Evolutionary conservation across 495 filamentous ascomycete genomes (phyloP).

Genomic region (Geopyxis carbonaria): DNA sequence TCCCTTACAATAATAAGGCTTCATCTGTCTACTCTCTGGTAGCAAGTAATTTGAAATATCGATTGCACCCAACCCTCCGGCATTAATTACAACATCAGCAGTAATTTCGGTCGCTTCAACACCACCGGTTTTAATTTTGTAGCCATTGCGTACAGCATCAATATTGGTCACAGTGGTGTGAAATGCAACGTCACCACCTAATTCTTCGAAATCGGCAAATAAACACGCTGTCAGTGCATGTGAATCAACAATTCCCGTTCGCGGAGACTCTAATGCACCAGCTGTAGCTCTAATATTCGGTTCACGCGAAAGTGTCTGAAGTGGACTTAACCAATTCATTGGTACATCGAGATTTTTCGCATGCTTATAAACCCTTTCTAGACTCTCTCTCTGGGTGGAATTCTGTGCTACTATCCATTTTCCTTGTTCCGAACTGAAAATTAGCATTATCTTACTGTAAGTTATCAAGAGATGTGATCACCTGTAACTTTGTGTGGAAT

Average conservation of each 20-base stretch:
- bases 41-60: constrained; percentile 68
- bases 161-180: constrained; percentile 47
- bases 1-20: constrained; percentile 75
- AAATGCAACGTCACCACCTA: constrained; percentile 50
- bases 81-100: constrained; percentile 61
- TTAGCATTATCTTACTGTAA: neutral
- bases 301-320: constrained; percentile 47
- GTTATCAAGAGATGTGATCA: neutral
- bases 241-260: constrained; percentile 80
- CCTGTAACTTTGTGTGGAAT: constrained; percentile 53
- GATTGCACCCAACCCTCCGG: constrained; percentile 65
- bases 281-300: constrained; percentile 52
- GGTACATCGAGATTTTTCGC: constrained; percentile 52
- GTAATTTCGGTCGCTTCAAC: constrained; percentile 43
- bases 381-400: constrained; percentile 44
- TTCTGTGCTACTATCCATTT: constrained; percentile 95
- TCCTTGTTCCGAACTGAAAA: constrained; percentile 27
- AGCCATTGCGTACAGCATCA: constrained; percentile 37
- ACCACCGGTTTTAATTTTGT: constrained; percentile 34
- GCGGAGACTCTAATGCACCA: constrained; percentile 64
- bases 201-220: constrained; percentile 56
- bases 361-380: constrained; percentile 48
- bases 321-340: constrained; percentile 44
- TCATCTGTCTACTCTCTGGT: constrained; percentile 37
- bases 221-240: constrained; percentile 70